Evolutionary conservation across 345 rosid genomes (phyloP).

Genomic region (Capsella bursapastoris): DNA sequence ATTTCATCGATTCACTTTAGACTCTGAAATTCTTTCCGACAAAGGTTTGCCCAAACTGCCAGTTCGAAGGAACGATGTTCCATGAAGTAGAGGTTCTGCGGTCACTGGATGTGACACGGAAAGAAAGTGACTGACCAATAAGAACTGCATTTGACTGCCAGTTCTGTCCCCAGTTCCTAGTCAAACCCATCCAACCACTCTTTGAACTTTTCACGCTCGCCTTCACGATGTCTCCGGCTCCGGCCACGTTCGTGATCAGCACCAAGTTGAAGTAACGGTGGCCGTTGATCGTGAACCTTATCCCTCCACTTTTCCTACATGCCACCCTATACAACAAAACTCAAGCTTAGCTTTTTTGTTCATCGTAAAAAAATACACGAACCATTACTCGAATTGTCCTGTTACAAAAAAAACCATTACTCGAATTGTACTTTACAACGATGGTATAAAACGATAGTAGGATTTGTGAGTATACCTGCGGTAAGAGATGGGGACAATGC

Average conservation of each 20-base stretch:
- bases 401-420: no score
- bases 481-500: conserved; percentile 69
- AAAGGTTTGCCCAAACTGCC: conserved; percentile 87
- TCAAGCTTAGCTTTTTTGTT: background rate
- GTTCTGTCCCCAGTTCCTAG: conserved; percentile 77
- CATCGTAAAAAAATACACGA: background rate
- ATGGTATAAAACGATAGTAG: background rate
- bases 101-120: conserved; percentile 75
- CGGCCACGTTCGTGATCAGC: conserved; percentile 70
- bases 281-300: conserved; percentile 70
- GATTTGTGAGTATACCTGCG: conserved; percentile 38
- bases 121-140: conserved; percentile 72
- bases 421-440: background rate
- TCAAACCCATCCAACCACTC: conserved; percentile 65
- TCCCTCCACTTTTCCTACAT: conserved; percentile 66
- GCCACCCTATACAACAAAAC: conserved; percentile 48
- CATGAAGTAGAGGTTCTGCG: conserved; percentile 71
- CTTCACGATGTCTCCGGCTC: conserved; percentile 65
- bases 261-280: conserved; percentile 68
- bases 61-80: conserved; percentile 67
- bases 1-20: conserved; percentile 33
- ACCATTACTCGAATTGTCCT: background rate
- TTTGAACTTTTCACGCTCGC: conserved; percentile 64
- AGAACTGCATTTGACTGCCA: conserved; percentile 67
- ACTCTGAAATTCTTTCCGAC: conserved; percentile 73